Evolutionary conservation across 1,139 yeast species (phyloP).

Genomic region (Candida frijolesensis): DNA sequence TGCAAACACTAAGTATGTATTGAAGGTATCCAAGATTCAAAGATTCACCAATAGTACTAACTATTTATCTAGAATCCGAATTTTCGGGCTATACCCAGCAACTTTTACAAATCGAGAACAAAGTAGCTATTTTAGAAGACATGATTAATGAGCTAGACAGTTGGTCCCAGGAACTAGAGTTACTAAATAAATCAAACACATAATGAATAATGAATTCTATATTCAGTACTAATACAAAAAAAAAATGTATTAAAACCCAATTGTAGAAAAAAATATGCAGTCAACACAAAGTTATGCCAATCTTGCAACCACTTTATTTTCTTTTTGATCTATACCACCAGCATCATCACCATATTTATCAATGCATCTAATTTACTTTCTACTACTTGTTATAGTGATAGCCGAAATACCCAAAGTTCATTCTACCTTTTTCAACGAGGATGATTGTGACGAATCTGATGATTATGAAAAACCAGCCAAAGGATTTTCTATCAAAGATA

Average conservation of each 20-base stretch:
- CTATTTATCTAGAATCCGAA: slow-evolving; percentile 28
- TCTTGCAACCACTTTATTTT: slow-evolving; percentile 3
- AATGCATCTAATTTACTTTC: slow-evolving; percentile 2
- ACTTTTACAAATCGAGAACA: slow-evolving; percentile 46
- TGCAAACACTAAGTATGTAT: slow-evolving; percentile 36
- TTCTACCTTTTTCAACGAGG: slow-evolving; percentile 5
- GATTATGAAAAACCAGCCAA: slow-evolving; percentile 7
- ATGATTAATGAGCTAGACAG: slow-evolving; percentile 58
- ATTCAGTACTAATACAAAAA: not conserved
- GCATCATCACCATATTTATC: not conserved
- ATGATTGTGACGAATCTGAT: slow-evolving; percentile 1
- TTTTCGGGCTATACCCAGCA: slow-evolving; percentile 29
- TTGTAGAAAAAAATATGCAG: not conserved
- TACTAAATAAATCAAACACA: not conserved
- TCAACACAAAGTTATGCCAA: slow-evolving; percentile 1
- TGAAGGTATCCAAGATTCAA: not conserved
- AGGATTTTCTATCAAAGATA: slow-evolving; percentile 7
- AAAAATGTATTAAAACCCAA: not conserved
- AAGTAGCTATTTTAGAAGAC: slow-evolving; percentile 46
- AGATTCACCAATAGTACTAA: not conserved
- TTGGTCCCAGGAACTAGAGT: slow-evolving; percentile 57
- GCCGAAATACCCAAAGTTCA: not conserved
- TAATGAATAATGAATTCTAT: not conserved
- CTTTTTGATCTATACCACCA: not conserved
- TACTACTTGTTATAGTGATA: not conserved